Evolutionary conservation across 805 yeast genomes (phyloP), one percentile per base, ranked within the genome.

Genomic region (Candida krabiensis): DNA sequence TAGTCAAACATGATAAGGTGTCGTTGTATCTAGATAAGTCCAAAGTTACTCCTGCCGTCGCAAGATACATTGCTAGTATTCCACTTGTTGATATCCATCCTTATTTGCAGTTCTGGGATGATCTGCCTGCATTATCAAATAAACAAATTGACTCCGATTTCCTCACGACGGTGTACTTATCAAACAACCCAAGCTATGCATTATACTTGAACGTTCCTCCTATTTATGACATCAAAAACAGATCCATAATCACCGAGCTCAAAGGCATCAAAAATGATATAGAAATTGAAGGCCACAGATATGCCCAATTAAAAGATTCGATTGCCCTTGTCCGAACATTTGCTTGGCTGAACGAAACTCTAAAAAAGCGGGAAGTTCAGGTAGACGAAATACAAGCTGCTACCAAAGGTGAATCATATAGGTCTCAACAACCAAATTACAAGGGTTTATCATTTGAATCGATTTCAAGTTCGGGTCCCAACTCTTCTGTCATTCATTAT

Each of bases 281-380:
- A 2, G 99, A 93, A 60, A 68, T 87, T 14, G 60, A 66, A 32
- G 91, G 91, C 36, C 83, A 88, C 22, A 76, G 70, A 46, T 60
- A 64, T 4, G 93, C 96, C 1, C 99, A 93, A 57, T 65, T 77
- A 35, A 83, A 83, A 52, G 98, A 95, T 61, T 93, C 95, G 2
- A 70, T 83, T 28, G 89, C 93, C 0, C 66, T 88, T 21, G 71
- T 79, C 17, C 73, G 84, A 41, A 87, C 80, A 48, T 75, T 86
- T 44, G 76, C 96, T 0, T 93, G 98, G 97, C 64, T 91, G 18
- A 87, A 88, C 48, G 65, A 75, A 34, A 72, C 66, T n/a, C 36
- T 35, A 22, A 60, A 19, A 53, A 60, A 39, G 55, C 60, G 63
- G 35, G 34, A 35, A n/a, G 40, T 39, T 2, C 56, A 61, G 37